Base-by-base conservation (phyloP, 2,329 filamentous ascomycete genomes). In the Epichloe hybrida region DNA sequence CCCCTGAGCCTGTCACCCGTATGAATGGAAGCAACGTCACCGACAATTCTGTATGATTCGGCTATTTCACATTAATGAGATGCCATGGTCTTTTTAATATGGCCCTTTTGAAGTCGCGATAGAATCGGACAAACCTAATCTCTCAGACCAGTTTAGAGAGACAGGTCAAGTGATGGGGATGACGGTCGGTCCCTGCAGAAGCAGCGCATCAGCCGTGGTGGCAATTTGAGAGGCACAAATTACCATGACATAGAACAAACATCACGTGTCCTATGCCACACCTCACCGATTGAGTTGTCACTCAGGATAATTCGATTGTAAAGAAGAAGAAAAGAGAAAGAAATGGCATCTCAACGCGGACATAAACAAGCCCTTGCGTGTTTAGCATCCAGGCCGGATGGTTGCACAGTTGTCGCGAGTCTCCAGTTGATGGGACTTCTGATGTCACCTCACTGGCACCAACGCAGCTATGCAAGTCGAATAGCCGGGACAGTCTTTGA, bases 11-110 rank as follows among this genome's bases (percentile, higher is more conserved):
- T 41, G 49, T 53, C 39, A 34, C 38, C 46, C 23, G 49, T 49
- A 50, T 55, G 50, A 54, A 50, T 51, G 53, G 47, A 48, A 48
- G 48, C 51, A 52, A 51, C 51, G 48, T 50, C 51, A 49, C 47
- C 20, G 34, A 41, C 42, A 31, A 44, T 50, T 48, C 50, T 53
- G 31, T 43, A 48, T 55, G 54, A 53, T 50, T 45, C 21, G 38
- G 45, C 37, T 37, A 41, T 36, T 46, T 41, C 41, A 42, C 49
- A 50, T 50, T 46, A 36, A 53, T 54, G 50, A 45, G 48, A 45
- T 50, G 40, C 50, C 50, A 50, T 47, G 27, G 27, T 23, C 36
- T 20, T 40, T 48, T 44, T 49, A 37, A 44, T 43, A 44, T 50
- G 51, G 44, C 27, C 48, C 23, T 42, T 38, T 40, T 46, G 27